Evolutionary conservation across 495 filamentous ascomycete genomes (phyloP).

Genomic region (Friedmanniomyces simplex): DNA sequence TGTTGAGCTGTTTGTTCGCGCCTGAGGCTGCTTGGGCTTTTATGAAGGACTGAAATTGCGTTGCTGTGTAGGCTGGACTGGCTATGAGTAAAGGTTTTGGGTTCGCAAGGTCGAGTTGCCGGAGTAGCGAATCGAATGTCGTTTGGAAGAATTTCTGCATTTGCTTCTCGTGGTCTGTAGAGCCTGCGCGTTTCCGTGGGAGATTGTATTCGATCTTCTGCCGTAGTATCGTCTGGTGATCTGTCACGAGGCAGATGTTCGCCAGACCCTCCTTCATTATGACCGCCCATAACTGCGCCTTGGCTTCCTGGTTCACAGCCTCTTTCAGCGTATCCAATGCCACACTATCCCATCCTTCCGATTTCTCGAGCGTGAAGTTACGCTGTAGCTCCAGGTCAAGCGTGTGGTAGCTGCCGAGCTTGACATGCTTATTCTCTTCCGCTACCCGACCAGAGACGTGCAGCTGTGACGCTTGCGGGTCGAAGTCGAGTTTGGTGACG

Average conservation of each 20-base stretch:
- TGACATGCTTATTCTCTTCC: constrained; percentile 73
- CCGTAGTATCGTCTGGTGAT: constrained; percentile 77
- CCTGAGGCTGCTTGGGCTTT: constrained; percentile 56
- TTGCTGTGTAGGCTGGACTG: constrained; percentile 77
- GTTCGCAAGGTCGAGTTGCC: constrained; percentile 64
- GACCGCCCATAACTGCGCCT: constrained; percentile 71
- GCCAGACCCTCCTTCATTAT: constrained; percentile 92
- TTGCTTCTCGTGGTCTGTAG: constrained; percentile 44
- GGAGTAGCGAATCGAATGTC: constrained; percentile 61
- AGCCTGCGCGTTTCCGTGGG: constrained; percentile 53
- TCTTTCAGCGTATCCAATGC: constrained; percentile 68
- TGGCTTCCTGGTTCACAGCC: constrained; percentile 58
- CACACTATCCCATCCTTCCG: constrained; percentile 82
- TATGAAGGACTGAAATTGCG: constrained; percentile 71
- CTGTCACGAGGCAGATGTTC: constrained; percentile 87
- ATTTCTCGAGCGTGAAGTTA: constrained; percentile 75
- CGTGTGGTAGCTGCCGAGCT: constrained; percentile 78
- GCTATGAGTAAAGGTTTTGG: constrained; percentile 70
- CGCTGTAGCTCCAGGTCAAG: constrained; percentile 81
- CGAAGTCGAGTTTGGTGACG: constrained; percentile 81
- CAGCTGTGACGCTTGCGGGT: constrained; percentile 68
- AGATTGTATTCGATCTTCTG: constrained; percentile 77
- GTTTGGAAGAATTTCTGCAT: constrained; percentile 73
- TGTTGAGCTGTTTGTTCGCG: constrained; percentile 41
- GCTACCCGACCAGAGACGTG: constrained; percentile 76